Percentiles rank a stretch among this genome's conserved stretches.
Evolutionary conservation across 73 alveolate species (phyloP).

Genomic region (Loxodes magnus): DNA sequence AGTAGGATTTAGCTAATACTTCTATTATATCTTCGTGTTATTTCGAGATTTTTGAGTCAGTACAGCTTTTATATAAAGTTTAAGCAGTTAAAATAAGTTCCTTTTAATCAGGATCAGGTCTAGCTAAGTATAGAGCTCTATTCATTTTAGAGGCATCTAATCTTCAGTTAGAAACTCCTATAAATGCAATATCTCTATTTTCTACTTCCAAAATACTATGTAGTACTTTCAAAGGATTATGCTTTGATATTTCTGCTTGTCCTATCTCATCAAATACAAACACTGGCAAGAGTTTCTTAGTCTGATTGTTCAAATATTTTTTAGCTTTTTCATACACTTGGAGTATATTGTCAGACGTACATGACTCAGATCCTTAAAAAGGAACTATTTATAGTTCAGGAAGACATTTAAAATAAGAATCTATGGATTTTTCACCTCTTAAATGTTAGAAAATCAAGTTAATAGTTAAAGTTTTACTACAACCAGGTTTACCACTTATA

Average conservation of each 20-base stretch:
- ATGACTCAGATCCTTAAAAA: constrained; percentile 9
- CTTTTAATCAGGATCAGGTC: constrained; percentile 41
- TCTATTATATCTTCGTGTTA: constrained; percentile 21
- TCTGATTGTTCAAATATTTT: neutral
- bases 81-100: constrained; percentile 44
- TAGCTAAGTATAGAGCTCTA: constrained; percentile 44
- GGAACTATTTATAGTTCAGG: constrained; percentile 2
- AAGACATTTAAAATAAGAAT: neutral
- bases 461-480: constrained; percentile 42
- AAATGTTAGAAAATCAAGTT: constrained; percentile 17
- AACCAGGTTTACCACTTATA: constrained; percentile 61
- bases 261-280: constrained; percentile 20
- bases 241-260: constrained; percentile 8
- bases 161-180: constrained; percentile 28
- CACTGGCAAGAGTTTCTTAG: constrained; percentile 6
- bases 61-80: constrained; percentile 33
- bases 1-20: constrained; percentile 32
- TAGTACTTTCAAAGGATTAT: constrained; percentile 16
- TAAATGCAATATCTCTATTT: constrained; percentile 26
- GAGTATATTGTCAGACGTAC: constrained; percentile 4
- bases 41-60: no score
- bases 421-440: constrained; percentile 24
- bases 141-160: constrained; percentile 57
- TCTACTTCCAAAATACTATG: constrained; percentile 6
- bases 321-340: constrained; percentile 14